phyloP scores from a whole-genome alignment of 805 yeast genomes.

The Torulaspora delbrueckii region DNA sequence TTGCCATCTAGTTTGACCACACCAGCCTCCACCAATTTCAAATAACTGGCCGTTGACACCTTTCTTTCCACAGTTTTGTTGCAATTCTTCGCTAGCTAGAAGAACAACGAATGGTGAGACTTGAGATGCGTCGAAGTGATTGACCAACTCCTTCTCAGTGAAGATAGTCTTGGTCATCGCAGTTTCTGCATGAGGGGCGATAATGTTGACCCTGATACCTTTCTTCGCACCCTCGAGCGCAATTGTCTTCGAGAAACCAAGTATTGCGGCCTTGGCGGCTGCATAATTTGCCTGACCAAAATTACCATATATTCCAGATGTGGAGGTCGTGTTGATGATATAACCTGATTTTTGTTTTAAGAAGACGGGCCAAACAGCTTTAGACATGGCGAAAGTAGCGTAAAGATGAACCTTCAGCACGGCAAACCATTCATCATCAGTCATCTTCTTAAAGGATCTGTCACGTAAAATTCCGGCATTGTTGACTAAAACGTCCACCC shows the following conservation, averaged over 20 bases:
- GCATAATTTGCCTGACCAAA: slow-evolving; percentile 97
- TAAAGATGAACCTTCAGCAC: slow-evolving; percentile 76
- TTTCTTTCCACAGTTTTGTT: slow-evolving; percentile 26
- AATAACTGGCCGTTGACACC: slow-evolving; percentile 72
- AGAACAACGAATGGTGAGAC: slow-evolving; percentile 87
- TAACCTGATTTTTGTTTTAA: slow-evolving; percentile 72
- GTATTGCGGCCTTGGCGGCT: slow-evolving; percentile 84
- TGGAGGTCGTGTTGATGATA: slow-evolving; percentile 84
- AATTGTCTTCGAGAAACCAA: slow-evolving; percentile 78
- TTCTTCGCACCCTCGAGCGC: slow-evolving; percentile 86
- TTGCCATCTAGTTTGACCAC: slow-evolving; percentile 93
- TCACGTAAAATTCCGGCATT: slow-evolving; percentile 95
- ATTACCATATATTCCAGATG: slow-evolving; percentile 95
- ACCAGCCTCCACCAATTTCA: slow-evolving; percentile 97
- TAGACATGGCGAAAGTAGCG: slow-evolving; percentile 76
- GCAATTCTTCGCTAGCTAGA: slow-evolving; percentile 68
- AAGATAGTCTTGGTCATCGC: slow-evolving; percentile 92
- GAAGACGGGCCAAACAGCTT: slow-evolving; percentile 91
- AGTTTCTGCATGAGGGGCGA: slow-evolving; percentile 98
- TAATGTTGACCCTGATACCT: slow-evolving; percentile 70
- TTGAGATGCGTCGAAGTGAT: slow-evolving; percentile 77
- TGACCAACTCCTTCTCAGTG: slow-evolving; percentile 63
- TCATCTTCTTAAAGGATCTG: slow-evolving; percentile 78
- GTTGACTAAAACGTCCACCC: slow-evolving; percentile 79
- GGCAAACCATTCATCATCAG: slow-evolving; percentile 75